Base-by-base conservation (phyloP, 2,329 filamentous ascomycete genomes). In the Pseudogymnoascus sp. region DNA sequence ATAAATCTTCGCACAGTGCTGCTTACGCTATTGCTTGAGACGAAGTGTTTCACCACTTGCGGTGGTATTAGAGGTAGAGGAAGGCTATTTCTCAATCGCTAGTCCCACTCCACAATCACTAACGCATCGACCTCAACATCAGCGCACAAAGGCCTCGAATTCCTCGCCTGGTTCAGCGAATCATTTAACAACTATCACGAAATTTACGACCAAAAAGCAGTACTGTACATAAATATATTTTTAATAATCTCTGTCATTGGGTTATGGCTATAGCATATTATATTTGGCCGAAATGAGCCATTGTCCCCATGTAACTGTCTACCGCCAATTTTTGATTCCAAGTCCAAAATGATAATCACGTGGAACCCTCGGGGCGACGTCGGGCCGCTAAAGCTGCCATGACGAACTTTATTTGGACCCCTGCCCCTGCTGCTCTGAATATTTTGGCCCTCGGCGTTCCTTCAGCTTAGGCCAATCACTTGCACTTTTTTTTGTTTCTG, bases 391-490 rank as follows among this genome's bases (percentile, higher is more conserved):
- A 15, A 52, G 23, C n/a, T 52, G 41, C 23, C 41, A 52, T 52
- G 41, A 18, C 41, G 41, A 28, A 52, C 41, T 52, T 52, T 30
- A 52, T 52, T 52, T 52, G 23, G 41, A 52, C 41, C 41, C 41
- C 41, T 52, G 41, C 23, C 28, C 41, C 41, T 23, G 23, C 41
- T 52, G 41, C 23, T 28, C 41, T 52, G 30, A 48, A 28, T 28
- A 28, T 41, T 52, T 28, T 18, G 41, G 7, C 23, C 41, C 41
- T 52, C 41, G 41, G 41, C 41, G 41, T 52, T 52, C n/a, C 41
- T 28, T 26, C 7, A 26, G 23, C 3, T 19, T 3, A 21, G 34
- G 7, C 30, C 41, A 30, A 52, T 52, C 41, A 30, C 28, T 52
- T 52, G 21, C 39, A 48, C 41, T 30, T 13, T 19, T 19, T 45